Evolutionary conservation across 495 filamentous ascomycete species (phyloP), one percentile per base, ranked within the genome.

Genomic region (Immersiella caudata): DNA sequence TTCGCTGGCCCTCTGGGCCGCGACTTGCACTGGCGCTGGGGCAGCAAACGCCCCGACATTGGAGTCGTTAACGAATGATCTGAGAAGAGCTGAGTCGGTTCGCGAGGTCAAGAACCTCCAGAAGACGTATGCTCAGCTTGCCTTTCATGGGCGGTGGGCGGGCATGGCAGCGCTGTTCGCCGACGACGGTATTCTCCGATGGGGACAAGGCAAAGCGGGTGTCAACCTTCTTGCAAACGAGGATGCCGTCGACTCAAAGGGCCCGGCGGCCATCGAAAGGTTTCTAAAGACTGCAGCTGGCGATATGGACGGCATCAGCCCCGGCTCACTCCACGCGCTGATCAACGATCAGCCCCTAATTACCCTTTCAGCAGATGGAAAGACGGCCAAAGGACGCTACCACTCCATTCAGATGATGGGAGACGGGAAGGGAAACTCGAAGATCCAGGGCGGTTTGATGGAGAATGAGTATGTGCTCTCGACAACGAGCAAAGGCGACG

Each of bases 61-160:
- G 27, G 35, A 55, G 1, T 66, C 57, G 4, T 61, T 70, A 0
- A 60, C 68, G 0, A 20, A n/a, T 6, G 40, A 67, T 25, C 54
- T 70, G 12, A 18, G 22, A 2, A 52, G 68, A 29, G 58, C 65
- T 14, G 70, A 72, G 52, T 67, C 70, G n/a, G 67, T 72, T 18
- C 70, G 70, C 9, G 70, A 69, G 36, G 64, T 72, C 64, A 72
- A 72, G 58, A 66, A 72, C 29, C 6, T 72, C 16, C 67, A 66
- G 35, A 36, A 52, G 21, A 64, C 67, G 2, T 72, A 59, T 25
- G 67, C 70, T 2, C 70, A 72, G 40, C 61, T 69, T 6, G 67
- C 67, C 21, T 29, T 54, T 8, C 52, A 69, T 46, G 70, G 67
- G 1, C 67, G 50, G 1, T 72, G 63, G 60, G 26, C 22, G 2